Evolutionary conservation across 352 stramenopile genomes (phyloP), one percentile per base, ranked within the genome.

Genomic region (Pythium sukuiense): DNA sequence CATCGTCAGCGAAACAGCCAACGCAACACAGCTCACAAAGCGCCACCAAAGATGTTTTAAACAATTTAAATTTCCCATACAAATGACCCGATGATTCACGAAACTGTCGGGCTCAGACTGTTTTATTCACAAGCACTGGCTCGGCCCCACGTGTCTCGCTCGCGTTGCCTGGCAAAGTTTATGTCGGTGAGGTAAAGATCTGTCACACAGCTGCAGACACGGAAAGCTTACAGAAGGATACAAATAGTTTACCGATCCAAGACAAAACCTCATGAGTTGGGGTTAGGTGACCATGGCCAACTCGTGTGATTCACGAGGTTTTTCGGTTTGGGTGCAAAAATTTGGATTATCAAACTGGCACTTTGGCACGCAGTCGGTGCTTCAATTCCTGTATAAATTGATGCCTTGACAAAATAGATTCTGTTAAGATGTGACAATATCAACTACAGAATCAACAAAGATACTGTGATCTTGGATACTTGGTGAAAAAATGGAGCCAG

Each of bases 271-370:
- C 16, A n/a, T 62, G 37, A 45, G 14, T 37, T 58, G 68, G 66
- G 66, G 66, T 14, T 73, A 66, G 66, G 66, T 43, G 26, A 32
- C 20, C 20, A 29, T 8, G 11, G 20, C 45, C n/a, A 11, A 12
- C 6, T 27, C 39, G 12, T 32, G 43, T 69, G 56, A 65, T 55
- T 63, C 30, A 41, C 59, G 61, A 73, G 66, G 66, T 73, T 73
- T 69, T 73, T 59, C 29, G 24, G 56, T 13, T 43, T 67, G 53
- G 66, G 66, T 69, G 52, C 57, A 61, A 61, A 68, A 71, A 59
- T 66, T 71, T 66, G 65, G 58, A 66, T 59, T 52, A 59, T 71
- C 58, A 71, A 71, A 71, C 65, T 71, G 65, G 65, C 65, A 71
- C 65, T 63, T 71, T 58, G 46, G 13, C 26, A 63, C 55, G 59